Conservation (phyloP, 495 filamentous ascomycete species). For the Penicillium odoratum region DNA sequence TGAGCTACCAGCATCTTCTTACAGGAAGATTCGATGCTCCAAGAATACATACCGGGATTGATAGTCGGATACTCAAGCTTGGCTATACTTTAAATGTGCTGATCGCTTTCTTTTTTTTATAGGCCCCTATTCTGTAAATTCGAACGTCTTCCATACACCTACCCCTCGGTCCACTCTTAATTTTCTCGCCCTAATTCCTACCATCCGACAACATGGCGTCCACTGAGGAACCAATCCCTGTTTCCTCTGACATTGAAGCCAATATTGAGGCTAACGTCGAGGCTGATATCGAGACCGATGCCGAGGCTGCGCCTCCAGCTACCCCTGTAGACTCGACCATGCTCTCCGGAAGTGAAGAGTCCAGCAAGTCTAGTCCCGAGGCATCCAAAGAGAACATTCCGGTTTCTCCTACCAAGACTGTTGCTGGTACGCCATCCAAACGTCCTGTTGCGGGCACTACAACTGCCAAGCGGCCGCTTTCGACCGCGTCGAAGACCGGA, state of each 20-base stretch:
- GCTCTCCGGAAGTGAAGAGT: slow-evolving; percentile 42
- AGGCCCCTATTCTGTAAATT: slow-evolving; percentile 12
- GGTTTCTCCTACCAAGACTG: slow-evolving; percentile 33
- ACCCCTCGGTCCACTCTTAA: not conserved
- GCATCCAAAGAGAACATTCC: slow-evolving; percentile 40
- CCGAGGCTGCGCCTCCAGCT: slow-evolving; percentile 37
- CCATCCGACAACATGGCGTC: slow-evolving; percentile 34
- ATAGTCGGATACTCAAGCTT: not conserved
- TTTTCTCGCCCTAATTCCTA: not conserved
- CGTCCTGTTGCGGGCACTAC: slow-evolving; percentile 35
- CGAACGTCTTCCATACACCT: not conserved
- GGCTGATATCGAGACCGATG: slow-evolving; percentile 17
- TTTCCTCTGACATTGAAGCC: slow-evolving; percentile 25
- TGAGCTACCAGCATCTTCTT: not conserved
- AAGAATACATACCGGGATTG: not conserved
- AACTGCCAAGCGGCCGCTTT: slow-evolving; percentile 38
- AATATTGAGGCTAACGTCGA: slow-evolving; percentile 14
- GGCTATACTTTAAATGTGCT: slow-evolving; percentile 4
- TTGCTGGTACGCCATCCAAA: slow-evolving; percentile 27
- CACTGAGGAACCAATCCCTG: slow-evolving; percentile 37
- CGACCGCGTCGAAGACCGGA: slow-evolving; percentile 31
- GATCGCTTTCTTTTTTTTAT: slow-evolving; percentile 1
- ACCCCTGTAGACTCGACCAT: slow-evolving; percentile 42
- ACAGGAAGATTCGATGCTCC: not conserved
- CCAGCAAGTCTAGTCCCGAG: slow-evolving; percentile 41